Evolutionary conservation across 371 early-diverging fungal genomes (phyloP), one percentile per base, ranked within the genome.

Genomic region (Dichotomocladium elegans): DNA sequence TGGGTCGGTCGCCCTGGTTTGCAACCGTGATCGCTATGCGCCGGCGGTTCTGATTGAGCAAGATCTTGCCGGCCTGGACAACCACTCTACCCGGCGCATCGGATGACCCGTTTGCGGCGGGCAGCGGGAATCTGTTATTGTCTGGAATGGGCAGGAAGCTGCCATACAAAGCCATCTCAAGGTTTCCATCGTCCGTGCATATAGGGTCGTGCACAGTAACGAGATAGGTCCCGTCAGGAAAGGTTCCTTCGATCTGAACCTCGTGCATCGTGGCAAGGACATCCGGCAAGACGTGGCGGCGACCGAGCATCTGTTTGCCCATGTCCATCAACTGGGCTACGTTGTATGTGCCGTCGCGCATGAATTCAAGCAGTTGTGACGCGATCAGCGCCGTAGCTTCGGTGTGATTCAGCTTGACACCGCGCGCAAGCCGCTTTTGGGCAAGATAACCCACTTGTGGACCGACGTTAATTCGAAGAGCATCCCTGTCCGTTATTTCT

Each of bases 121-220:
- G 75, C 4, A 82, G 67, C 35, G 82, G 70, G 60, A 82, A 85
- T 29, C 68, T 64, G 43, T 71, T 72, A 24, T 74, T 51, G 24
- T 79, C 75, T 0, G 93, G 93, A 9, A 93, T 75, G 14, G 93
- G 87, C 15, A 90, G 61, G 42, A 91, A 93, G 8, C 85, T 83
- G 2, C 96, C 96, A 58, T 93, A 88, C 15, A 94, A 70, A 0
- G 94, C 96, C 33, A 90, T 68, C 25, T 79, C 81, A 21, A 92
- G 61, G 63, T 96, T 83, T 26, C 92, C 95, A 53, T 87, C 85
- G 26, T 82, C 78, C 19, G 85, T 82, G 57, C 88, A 81, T 49
- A 94, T 88, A 15, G 95, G 95, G 37, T 91, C 83, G 51, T 93
- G 93, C 3, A 96, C 88, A 0, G 96, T 94, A 8, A 94, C 90